Conservation (phyloP, 768 basidiomycete genomes). For the Tricholoma terreum region DNA sequence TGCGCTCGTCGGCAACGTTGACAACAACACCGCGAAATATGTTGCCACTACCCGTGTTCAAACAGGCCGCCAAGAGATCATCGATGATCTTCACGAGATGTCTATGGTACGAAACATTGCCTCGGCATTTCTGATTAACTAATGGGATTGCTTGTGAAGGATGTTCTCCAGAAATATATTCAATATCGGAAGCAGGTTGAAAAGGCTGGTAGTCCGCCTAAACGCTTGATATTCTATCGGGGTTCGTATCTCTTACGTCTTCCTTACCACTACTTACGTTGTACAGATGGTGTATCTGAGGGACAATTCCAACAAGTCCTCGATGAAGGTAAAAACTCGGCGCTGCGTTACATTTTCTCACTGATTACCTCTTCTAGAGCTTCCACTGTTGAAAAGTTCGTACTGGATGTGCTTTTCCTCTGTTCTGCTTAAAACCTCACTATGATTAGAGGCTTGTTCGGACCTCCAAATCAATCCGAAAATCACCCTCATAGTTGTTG, state of each 20-base stretch:
- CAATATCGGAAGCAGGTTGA: conserved; percentile 48
- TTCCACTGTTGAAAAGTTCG: conserved; percentile 57
- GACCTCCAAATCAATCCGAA: conserved; percentile 56
- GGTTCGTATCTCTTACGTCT: conserved; percentile 36
- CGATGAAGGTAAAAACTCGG: conserved; percentile 43
- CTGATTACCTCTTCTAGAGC: conserved; percentile 36
- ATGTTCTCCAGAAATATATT: conserved; percentile 52
- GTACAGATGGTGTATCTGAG: conserved; percentile 47
- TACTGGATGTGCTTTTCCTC: background rate
- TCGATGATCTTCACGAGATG: conserved; percentile 65
- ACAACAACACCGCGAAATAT: conserved; percentile 67
- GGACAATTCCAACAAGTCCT: conserved; percentile 50
- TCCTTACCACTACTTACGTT: conserved; percentile 19
- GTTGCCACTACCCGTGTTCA: conserved; percentile 53
- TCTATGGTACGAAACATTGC: conserved; percentile 36
- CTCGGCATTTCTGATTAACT: background rate
- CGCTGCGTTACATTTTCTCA: background rate
- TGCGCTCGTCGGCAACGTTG: conserved; percentile 71
- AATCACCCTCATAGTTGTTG: conserved; percentile 78
- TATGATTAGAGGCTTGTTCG: conserved; percentile 53
- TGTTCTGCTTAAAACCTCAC: background rate
- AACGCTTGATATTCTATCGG: conserved; percentile 69
- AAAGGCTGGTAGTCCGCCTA: conserved; percentile 41
- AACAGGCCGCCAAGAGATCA: conserved; percentile 61
- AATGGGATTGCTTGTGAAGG: conserved; percentile 30